Evolutionary conservation across 805 yeast genomes (phyloP).

Genomic region (Saccharomycopsis sp.): DNA sequence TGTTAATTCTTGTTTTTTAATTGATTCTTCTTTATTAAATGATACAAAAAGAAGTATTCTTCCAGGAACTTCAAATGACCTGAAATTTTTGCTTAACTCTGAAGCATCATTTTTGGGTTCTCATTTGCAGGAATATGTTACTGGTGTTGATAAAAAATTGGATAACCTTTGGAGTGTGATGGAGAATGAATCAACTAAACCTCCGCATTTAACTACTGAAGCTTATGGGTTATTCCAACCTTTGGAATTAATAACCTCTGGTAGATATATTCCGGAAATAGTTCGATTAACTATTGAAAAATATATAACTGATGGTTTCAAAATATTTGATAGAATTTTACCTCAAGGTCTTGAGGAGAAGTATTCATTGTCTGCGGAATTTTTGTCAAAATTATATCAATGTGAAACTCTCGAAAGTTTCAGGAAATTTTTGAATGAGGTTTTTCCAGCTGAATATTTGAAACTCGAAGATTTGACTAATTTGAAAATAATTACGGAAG

Average conservation of each 20-base stretch:
- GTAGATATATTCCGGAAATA: constrained; percentile 12
- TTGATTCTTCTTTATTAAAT: constrained; percentile 1
- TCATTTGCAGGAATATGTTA: constrained; percentile 6
- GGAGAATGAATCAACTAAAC: neutral
- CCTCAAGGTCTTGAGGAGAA: neutral
- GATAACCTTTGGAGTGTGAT: neutral
- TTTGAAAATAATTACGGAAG: constrained; percentile 1
- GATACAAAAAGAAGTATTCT: constrained; percentile 1
- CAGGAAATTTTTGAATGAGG: neutral
- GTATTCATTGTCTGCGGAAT: constrained; percentile 3
- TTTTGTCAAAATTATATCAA: constrained; percentile 5
- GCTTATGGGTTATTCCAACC: constrained; percentile 8
- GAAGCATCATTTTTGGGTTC: constrained; percentile 5
- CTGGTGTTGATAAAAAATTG: constrained; percentile 2
- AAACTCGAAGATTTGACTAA: constrained; percentile 1
- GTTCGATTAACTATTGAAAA: constrained; percentile 2
- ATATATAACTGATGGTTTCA: neutral
- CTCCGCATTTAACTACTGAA: too few relatives aligned
- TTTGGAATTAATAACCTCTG: constrained; percentile 12
- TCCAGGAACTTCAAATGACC: neutral
- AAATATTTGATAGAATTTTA: neutral
- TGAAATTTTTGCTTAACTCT: constrained; percentile 3
- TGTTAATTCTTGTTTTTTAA: constrained; percentile 4
- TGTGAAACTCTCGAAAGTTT: constrained; percentile 1
- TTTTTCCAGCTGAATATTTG: neutral